These are phyloP conservation scores for Lyophyllum semitale DNA, from an alignment of 768 basidiomycete species.

Conservation along the genomic window DNA sequence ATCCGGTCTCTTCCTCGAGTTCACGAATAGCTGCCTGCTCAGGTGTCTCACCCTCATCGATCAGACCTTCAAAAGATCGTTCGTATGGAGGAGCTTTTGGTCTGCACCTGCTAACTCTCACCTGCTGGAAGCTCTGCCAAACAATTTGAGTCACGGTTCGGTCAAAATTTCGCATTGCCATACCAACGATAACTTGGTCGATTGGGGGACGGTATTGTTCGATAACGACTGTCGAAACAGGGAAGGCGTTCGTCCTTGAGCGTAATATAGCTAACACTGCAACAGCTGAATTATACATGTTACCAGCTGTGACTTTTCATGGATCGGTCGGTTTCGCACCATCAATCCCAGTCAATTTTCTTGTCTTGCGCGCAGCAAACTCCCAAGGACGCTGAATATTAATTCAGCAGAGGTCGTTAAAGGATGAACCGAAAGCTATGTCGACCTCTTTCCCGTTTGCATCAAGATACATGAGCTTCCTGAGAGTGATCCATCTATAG, in stretches of 20 bases:
- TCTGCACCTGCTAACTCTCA: constrained; percentile 2
- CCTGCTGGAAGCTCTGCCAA: constrained; percentile 40
- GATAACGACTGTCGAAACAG: constrained; percentile 78
- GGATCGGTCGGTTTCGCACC: constrained; percentile 42
- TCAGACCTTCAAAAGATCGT: constrained; percentile 52
- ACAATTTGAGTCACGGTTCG: neutral
- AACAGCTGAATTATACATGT: constrained; percentile 55
- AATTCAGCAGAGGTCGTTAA: neutral
- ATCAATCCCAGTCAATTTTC: constrained; percentile 77
- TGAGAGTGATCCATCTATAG: constrained; percentile 80
- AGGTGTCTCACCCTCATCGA: constrained; percentile 84
- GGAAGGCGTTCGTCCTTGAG: constrained; percentile 73
- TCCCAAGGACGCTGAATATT: constrained; percentile 79
- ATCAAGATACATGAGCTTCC: constrained; percentile 81
- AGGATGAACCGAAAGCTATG: constrained; percentile 11
- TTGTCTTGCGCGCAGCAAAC: constrained; percentile 80
- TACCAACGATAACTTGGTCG: constrained; percentile 74
- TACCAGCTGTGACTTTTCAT: neutral
- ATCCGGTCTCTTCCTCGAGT: constrained; percentile 93
- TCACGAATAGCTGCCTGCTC: constrained; percentile 85
- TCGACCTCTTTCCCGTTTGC: constrained; percentile 72
- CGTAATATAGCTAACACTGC: constrained; percentile 80
- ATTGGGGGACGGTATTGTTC: constrained; percentile 93
- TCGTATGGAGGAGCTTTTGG: neutral
- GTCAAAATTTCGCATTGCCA: constrained; percentile 7